Base-by-base conservation (phyloP, 1,139 yeast genomes). In the Magnusiomyces paraingens region DNA sequence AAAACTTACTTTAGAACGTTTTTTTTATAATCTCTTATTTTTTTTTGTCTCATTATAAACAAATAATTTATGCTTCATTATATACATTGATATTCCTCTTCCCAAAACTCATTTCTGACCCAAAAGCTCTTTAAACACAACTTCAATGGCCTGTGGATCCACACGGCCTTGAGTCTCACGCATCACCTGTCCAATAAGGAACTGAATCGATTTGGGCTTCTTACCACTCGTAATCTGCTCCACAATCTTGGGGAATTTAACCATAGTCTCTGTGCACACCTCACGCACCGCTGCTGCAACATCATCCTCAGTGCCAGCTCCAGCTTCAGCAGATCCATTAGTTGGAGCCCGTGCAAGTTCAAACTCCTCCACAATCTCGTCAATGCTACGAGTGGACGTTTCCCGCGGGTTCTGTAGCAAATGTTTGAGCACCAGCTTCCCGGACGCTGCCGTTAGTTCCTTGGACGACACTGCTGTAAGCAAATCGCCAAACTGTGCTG, bases 131-230 rank as follows among this genome's bases (percentile, higher is more conserved):
- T 26, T 43, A 10, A 53, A 45, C 4, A 44, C 53, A 26, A 51
- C 36, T 53, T 59, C 59, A 45, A 59, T 51, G 12, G 52, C 44
- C n/a, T 56, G 54, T 4, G 70, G 67, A 47, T 64, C 66, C 11
- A 66, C 63, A 22, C 68, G 56, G 1, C 96, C 96, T 58, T 82
- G 83, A 1, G 88, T 79, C 56, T 76, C 73, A 61, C 82, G 79
- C 96, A 94, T 89, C 15, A 90, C 95, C 64, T 81, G 81, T 0
- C 98, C 99, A 2, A 93, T 77, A 55, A 93, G 72, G 63, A 76
- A 90, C 63, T 90, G 87, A 32, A 91, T 67, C 17, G 90, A 80
- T 47, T 79, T 80, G 43, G 73, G 70, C 58, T 78, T 79, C 54
- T 84, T 84, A 0, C 90, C 90, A 0, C 73, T 66, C 38, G 70